A percentile compares a stretch with the other conserved stretches of the same genome.
phyloP scores from a whole-genome alignment of 805 yeast genomes.

The Wickerhamomyces xylosicus region DNA sequence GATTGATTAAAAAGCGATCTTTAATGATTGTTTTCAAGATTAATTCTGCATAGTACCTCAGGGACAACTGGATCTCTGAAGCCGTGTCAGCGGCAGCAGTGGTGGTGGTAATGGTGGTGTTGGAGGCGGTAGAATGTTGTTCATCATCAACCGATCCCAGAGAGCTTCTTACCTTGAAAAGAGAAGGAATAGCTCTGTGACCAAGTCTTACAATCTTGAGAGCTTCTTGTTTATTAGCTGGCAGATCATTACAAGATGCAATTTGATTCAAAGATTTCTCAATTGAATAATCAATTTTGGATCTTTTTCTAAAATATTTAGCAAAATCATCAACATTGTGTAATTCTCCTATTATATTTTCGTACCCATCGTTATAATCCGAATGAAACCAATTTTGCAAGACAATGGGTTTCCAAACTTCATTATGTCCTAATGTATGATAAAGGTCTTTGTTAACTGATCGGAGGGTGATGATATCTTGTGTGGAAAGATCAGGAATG shows the following conservation, averaged over 20 bases:
- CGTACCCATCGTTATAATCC: neutral
- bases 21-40: neutral
- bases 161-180: neutral
- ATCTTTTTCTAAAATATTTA: neutral
- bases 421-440: neutral
- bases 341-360: neutral
- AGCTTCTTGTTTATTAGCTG: neutral
- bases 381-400: neutral
- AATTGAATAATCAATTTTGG: neutral
- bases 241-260: neutral
- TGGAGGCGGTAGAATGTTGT: too few species aligned
- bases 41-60: neutral
- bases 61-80: neutral
- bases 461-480: neutral
- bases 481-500: neutral
- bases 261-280: neutral
- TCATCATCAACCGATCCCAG: too few species aligned
- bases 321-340: neutral
- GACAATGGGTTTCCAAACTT: neutral
- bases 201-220: neutral
- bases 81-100: too few species aligned
- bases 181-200: neutral
- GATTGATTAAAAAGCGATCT: neutral
- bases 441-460: neutral
- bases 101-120: neutral